A percentile compares a stretch with the other conserved stretches of the same genome.
Conservation (phyloP, 768 basidiomycete species). For the Termitomyces bulborhizus region DNA sequence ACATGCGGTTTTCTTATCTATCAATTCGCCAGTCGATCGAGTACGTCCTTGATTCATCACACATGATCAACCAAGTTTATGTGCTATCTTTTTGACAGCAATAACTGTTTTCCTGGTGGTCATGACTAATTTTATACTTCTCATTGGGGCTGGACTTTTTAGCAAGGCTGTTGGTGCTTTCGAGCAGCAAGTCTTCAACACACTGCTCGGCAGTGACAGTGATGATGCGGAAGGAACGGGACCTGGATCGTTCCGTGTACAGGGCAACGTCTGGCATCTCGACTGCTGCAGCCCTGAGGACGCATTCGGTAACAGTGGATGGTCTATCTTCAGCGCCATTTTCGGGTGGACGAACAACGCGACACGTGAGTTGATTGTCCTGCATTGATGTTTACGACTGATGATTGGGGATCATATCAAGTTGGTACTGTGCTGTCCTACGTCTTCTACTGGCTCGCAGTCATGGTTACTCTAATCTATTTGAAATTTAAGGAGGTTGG, state of each 20-base stretch:
- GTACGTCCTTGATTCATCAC: constrained; percentile 29
- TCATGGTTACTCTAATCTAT: constrained; percentile 57
- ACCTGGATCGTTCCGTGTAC: constrained; percentile 78
- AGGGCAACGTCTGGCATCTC: constrained; percentile 84
- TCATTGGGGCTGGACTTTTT: constrained; percentile 94
- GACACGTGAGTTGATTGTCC: constrained; percentile 38
- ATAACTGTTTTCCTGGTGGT: constrained; percentile 82
- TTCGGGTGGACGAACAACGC: constrained; percentile 89
- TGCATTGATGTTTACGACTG: not conserved
- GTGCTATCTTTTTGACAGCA: constrained; percentile 30
- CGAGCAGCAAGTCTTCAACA: constrained; percentile 61
- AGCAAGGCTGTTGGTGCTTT: constrained; percentile 71
- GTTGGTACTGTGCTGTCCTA: constrained; percentile 82
- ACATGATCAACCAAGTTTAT: not conserved
- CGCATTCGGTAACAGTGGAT: constrained; percentile 46
- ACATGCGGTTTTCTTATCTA: constrained; percentile 74
- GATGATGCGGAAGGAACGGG: constrained; percentile 68
- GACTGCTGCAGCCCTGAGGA: constrained; percentile 70
- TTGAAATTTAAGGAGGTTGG: constrained; percentile 60
- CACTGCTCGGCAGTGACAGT: constrained; percentile 64
- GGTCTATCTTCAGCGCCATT: constrained; percentile 80
- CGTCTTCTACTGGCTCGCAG: constrained; percentile 88
- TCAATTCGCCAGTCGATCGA: constrained; percentile 67
- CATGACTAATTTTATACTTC: constrained; percentile 88
- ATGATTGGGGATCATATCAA: constrained; percentile 13